These are phyloP conservation scores for Penicillium flavigenum DNA, from an alignment of 495 filamentous ascomycete genomes.

Conservation along the genomic window DNA sequence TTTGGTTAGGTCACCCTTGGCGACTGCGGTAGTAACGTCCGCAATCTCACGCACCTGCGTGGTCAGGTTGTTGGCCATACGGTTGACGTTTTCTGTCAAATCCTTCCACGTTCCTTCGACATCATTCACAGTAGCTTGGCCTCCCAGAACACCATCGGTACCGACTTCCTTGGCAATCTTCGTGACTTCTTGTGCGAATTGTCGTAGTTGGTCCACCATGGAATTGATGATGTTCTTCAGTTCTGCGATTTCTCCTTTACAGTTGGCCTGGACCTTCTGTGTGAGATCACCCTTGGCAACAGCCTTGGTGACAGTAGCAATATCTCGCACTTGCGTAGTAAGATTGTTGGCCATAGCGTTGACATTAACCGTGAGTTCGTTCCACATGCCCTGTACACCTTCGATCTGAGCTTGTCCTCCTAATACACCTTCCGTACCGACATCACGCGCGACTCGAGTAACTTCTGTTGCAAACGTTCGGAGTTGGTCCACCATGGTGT, in stretches of 20 bases:
- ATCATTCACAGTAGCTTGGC: constrained; percentile 94
- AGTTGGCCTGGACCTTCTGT: constrained; percentile 94
- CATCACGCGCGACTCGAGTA: constrained; percentile 92
- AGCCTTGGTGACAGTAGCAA: constrained; percentile 97
- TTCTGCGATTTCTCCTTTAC: constrained; percentile 92
- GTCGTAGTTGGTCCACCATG: constrained; percentile 97
- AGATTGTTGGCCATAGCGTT: constrained; percentile 98
- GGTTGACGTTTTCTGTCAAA: constrained; percentile 95
- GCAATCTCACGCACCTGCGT: constrained; percentile 98
- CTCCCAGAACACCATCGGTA: constrained; percentile 91
- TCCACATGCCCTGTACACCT: constrained; percentile 85
- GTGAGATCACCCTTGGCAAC: constrained; percentile 96
- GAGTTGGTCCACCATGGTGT: constrained; percentile 98
- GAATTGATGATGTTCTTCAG: constrained; percentile 98
- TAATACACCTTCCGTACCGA: constrained; percentile 94
- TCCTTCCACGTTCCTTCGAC: constrained; percentile 98
- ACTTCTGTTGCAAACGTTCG: constrained; percentile 97
- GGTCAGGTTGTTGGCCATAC: constrained; percentile 98
- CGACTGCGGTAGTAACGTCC: constrained; percentile 95
- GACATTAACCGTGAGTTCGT: constrained; percentile 95
- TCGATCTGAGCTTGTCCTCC: constrained; percentile 96
- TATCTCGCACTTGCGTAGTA: constrained; percentile 96
- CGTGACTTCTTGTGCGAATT: constrained; percentile 96
- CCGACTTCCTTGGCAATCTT: constrained; percentile 98
- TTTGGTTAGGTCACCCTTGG: constrained; percentile 88